Base-by-base conservation (phyloP, 2,329 filamentous ascomycete species). In the Aquanectria penicillioides region DNA sequence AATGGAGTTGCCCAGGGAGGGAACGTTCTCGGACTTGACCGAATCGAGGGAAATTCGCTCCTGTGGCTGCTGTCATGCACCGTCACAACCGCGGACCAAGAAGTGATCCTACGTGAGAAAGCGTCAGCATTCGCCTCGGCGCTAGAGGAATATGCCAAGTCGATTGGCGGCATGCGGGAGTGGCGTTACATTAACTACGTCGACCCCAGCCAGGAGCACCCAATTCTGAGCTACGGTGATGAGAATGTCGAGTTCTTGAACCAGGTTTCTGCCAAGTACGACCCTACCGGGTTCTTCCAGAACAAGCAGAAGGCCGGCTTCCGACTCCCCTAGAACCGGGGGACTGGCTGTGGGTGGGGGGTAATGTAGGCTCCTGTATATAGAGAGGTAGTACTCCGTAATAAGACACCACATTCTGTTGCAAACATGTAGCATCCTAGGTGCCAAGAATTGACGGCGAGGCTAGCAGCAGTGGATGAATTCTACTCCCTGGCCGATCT, bases 181-280 rank as follows among this genome's bases (percentile, higher is more conserved):
- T 78, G 73, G 66, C 68, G 75, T 25, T 82, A 78, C 62, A 67
- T 81, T 31, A 81, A 82, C 66, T 81, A 82, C 51, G 77, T 78
- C 25, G 57, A 60, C 3, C 70, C 71, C 18, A 59, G 63, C 10
- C 69, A 71, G 38, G 75, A 81, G 67, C 61, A 76, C 31, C 75
- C 78, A 2, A 68, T 80, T 18, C 31, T 60, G 6, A 65, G 71
- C 6, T 81, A 80, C 49, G 79, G 79, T 0, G 50, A 65, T 12
- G 69, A 73, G 8, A 78, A 75, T 29, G 52, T 78, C 18, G 65
- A 66, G 10, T 70, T 70, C 31, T 50, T 79, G 5, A 41, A 37
- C 34, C 64, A 64, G 31, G 63, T 58, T 7, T 63, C 71, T 5
- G 69, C 71, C 6, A 72, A 72, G 51, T 78, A 76, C 31, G 75